Evolutionary conservation across 768 basidiomycete genomes (phyloP).

Genomic region (Epithele typhae): DNA sequence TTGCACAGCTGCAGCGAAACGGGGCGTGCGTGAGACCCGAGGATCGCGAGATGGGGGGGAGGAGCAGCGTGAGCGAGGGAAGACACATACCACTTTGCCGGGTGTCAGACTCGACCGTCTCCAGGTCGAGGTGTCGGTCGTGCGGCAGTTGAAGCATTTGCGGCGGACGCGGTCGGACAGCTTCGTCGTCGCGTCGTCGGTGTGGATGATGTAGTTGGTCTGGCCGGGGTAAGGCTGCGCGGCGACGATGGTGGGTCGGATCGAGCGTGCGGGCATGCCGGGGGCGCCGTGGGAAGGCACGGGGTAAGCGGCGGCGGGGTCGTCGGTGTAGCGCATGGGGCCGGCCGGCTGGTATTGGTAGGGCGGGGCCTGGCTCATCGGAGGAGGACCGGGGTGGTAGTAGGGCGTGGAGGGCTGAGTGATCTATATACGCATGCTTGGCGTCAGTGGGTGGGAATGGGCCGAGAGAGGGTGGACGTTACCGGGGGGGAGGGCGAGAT

Average conservation of each 20-base stretch:
- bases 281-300: constrained; percentile 23
- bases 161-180: constrained; percentile 71
- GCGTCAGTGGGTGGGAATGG: constrained; percentile 37
- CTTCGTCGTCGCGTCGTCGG: constrained; percentile 79
- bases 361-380: constrained; percentile 12
- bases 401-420: constrained; percentile 22
- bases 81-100: constrained; percentile 61
- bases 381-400: constrained; percentile 15
- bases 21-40: background rate
- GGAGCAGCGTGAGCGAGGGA: background rate
- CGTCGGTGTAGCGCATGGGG: constrained; percentile 12
- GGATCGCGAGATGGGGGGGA: background rate
- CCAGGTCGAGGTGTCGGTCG: constrained; percentile 83
- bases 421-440: constrained; percentile 25
- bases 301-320: constrained; percentile 15
- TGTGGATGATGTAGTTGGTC: constrained; percentile 43
- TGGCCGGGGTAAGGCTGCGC: constrained; percentile 37
- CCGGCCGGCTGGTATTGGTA: constrained; percentile 17
- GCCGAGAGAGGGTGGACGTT: constrained; percentile 30
- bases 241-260: constrained; percentile 20
- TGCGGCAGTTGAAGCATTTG: constrained; percentile 81
- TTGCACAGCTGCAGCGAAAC: constrained; percentile 35
- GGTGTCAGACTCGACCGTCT: constrained; percentile 70
- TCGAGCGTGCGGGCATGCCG: constrained; percentile 19
- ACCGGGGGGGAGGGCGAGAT: constrained; percentile 50